Evolutionary conservation across 306 rosid species (phyloP).

Genomic region (Begonia loranthoides): DNA sequence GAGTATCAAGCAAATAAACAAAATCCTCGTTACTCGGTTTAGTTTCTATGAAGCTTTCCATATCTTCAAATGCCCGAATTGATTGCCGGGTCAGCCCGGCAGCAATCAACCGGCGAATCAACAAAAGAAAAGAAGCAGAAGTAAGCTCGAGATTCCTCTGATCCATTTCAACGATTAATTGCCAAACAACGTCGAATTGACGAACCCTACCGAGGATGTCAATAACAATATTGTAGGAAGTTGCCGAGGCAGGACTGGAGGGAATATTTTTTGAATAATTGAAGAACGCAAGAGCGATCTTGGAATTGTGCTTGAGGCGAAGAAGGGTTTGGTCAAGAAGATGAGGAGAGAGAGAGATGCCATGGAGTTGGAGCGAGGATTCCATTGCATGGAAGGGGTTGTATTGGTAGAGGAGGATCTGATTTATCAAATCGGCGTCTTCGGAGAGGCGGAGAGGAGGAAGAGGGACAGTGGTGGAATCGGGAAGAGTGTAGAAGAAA

Average conservation of each 20-base stretch:
- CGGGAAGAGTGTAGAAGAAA: constrained; percentile 7
- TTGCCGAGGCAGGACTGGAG: constrained; percentile 25
- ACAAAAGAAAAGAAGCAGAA: constrained; percentile 30
- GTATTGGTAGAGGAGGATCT: constrained; percentile 62
- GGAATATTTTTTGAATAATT: constrained; percentile 55
- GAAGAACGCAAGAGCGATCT: constrained; percentile 71
- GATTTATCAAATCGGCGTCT: constrained; percentile 44
- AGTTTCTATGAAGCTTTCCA: constrained; percentile 23
- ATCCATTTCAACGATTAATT: constrained; percentile 62
- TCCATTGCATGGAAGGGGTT: constrained; percentile 79
- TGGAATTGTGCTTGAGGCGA: constrained; percentile 54
- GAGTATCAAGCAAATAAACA: constrained; percentile 48
- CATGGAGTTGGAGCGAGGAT: constrained; percentile 64
- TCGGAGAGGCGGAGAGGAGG: constrained; percentile 22
- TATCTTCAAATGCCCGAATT: constrained; percentile 54
- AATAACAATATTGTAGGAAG: constrained; percentile 45
- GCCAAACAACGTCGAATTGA: constrained; percentile 79
- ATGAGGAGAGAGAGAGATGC: constrained; percentile 42
- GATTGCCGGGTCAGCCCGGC: constrained; percentile 84
- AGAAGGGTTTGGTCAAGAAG: constrained; percentile 57
- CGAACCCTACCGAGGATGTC: constrained; percentile 61
- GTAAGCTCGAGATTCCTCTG: constrained; percentile 23
- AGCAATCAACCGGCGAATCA: constrained; percentile 56
- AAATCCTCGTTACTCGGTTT: constrained; percentile 24
- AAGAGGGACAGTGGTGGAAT: constrained; percentile 7